A percentile compares a stretch with the other conserved stretches of the same genome.
Evolutionary conservation across 2,329 filamentous ascomycete genomes (phyloP).

Genomic region (Xylogone sp.): DNA sequence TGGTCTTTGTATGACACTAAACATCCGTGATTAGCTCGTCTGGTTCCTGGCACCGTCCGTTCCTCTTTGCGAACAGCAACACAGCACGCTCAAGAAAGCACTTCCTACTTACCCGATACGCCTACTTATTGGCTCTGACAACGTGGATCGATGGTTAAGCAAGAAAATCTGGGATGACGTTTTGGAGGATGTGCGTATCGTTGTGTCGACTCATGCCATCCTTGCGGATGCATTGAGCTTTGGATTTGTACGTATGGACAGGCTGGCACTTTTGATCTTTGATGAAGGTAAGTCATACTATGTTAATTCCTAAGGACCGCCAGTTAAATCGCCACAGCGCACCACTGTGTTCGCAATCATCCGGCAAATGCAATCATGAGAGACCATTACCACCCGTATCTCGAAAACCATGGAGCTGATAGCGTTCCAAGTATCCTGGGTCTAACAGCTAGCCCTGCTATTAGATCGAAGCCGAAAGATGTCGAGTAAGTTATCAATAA

Average conservation of each 20-base stretch:
- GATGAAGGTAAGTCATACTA: slow-evolving; percentile 52
- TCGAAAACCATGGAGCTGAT: slow-evolving; percentile 1
- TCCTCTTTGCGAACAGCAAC: slow-evolving; percentile 63
- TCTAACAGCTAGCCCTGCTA: slow-evolving; percentile 28
- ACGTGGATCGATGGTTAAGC: slow-evolving; percentile 59
- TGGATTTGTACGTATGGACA: slow-evolving; percentile 54
- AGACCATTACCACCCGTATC: slow-evolving; percentile 24
- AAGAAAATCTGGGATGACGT: slow-evolving; percentile 56
- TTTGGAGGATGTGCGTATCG: slow-evolving; percentile 51
- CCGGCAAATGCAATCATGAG: slow-evolving; percentile 27
- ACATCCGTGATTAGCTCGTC: too few relatives aligned
- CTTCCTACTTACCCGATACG: slow-evolving; percentile 50
- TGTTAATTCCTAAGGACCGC: not conserved
- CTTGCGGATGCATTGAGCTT: slow-evolving; percentile 58
- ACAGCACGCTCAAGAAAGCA: slow-evolving; percentile 53
- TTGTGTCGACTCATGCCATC: slow-evolving; percentile 58
- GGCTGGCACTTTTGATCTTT: slow-evolving; percentile 56
- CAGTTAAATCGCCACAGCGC: slow-evolving; percentile 14
- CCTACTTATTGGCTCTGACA: slow-evolving; percentile 53
- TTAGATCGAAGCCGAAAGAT: slow-evolving; percentile 19
- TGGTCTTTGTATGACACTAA: not conserved
- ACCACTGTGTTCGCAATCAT: slow-evolving; percentile 27
- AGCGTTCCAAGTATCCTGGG: slow-evolving; percentile 26
- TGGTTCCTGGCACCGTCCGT: slow-evolving; percentile 76
- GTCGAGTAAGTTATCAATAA: too few relatives aligned